Evolutionary conservation across 1,284 basidiomycete species (phyloP), one percentile per base, ranked within the genome.

Genomic region (Cryptococcus sp.): DNA sequence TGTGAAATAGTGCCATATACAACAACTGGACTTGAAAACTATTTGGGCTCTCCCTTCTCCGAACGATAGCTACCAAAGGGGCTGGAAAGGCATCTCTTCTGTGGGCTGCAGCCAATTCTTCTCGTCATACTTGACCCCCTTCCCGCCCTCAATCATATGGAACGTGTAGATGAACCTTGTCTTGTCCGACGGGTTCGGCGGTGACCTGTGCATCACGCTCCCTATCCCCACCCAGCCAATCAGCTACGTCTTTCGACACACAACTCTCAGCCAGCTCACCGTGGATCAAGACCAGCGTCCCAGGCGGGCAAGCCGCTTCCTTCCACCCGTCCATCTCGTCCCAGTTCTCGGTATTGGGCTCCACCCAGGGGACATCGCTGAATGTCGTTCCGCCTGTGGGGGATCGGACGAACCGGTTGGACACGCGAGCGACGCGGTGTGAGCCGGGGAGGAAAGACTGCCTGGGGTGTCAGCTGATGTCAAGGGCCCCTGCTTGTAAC

Each of bases 121-220:
- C 56, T 73, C 69, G 55, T 78, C 77, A 46, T 77, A 78, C 20
- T 53, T 55, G 18, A 57, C 60, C 2, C 69, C 74, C 16, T 75
- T 61, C 0, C 62, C 66, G 8, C 77, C 76, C 47, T 80, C 79
- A 43, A 81, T 80, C 75, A 79, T 93, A 70, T 96, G 93, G 77
- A 96, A 96, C 1, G 92, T 95, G 72, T 95, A 96, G 38, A 91
- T 91, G 67, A 89, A 90, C 18, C 93, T 83, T 2, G 89, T 73
- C 55, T 91, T 68, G 80, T 80, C 55, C 73, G 79, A 70, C 81
- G 87, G 15, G 80, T 86, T 96, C 49, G 84, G 82, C 70, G 90
- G 88, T 0, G 89, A 91, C 75, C 88, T 90, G 79, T 97, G 93
- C 63, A 95, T 78, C 1, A 93, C 89, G 46, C 83, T 85, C 0